phyloP scores from a whole-genome alignment of 192 early-diverging fungal genomes.

The Coemansia sp. region DNA sequence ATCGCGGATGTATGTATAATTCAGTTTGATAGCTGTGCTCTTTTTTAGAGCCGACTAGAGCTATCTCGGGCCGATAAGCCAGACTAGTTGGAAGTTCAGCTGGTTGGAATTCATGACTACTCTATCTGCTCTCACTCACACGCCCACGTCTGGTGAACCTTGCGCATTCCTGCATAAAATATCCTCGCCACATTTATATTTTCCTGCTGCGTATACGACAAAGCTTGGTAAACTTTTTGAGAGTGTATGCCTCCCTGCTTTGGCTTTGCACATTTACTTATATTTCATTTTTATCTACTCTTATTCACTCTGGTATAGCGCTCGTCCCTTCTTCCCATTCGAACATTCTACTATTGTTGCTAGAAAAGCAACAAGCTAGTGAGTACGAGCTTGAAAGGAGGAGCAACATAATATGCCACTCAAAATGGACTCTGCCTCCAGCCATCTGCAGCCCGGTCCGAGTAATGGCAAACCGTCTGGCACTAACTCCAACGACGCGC shows the following conservation, averaged over 20 bases:
- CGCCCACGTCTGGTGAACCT: background rate
- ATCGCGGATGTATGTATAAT: conserved; percentile 7
- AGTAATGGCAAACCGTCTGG: background rate
- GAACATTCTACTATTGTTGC: background rate
- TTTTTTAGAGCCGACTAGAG: background rate
- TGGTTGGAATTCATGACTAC: background rate
- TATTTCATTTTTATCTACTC: background rate
- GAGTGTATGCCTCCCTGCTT: background rate
- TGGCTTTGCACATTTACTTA: background rate
- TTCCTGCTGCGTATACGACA: background rate
- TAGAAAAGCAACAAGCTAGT: background rate
- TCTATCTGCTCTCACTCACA: background rate
- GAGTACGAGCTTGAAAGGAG: background rate
- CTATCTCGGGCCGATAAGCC: background rate
- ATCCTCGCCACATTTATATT: background rate
- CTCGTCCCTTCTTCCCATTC: background rate
- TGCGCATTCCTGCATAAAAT: conserved; percentile 1
- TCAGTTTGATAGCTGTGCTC: background rate
- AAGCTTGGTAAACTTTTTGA: background rate
- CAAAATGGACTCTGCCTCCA: conserved; percentile 3
- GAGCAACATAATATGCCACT: background rate
- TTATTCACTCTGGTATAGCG: background rate
- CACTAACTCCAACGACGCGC: background rate
- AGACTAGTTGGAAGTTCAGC: background rate
- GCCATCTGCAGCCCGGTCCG: background rate